A percentile compares a stretch with the other conserved stretches of the same genome.
These are phyloP conservation scores for Aspergillus fructus DNA, from an alignment of 2,329 filamentous ascomycete species.

Conservation along the genomic window DNA sequence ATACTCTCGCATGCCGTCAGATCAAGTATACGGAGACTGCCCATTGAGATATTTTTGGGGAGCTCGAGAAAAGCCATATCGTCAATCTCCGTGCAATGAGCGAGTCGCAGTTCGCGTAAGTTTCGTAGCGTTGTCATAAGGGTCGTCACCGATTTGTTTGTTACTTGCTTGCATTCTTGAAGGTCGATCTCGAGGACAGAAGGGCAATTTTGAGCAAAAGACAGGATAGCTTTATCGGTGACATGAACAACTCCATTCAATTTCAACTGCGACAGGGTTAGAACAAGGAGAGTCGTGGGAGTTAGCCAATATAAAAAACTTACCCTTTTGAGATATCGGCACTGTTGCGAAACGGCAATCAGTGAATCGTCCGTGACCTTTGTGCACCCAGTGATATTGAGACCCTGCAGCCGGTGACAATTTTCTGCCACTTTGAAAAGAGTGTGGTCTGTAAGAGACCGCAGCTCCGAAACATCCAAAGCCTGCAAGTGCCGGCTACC, in stretches of 20 bases:
- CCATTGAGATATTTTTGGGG: slow-evolving; percentile 68
- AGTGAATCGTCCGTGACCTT: slow-evolving; percentile 85
- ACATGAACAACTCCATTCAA: slow-evolving; percentile 88
- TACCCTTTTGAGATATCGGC: slow-evolving; percentile 75
- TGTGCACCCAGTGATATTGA: slow-evolving; percentile 87
- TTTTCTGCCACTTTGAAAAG: slow-evolving; percentile 75
- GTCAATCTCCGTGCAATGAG: slow-evolving; percentile 79
- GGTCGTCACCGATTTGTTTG: slow-evolving; percentile 78
- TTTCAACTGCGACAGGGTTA: slow-evolving; percentile 65
- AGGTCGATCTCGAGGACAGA: slow-evolving; percentile 97
- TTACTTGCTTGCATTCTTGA: slow-evolving; percentile 77
- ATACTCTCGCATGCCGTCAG: slow-evolving; percentile 83
- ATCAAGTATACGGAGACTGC: slow-evolving; percentile 89
- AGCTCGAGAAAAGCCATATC: slow-evolving; percentile 85
- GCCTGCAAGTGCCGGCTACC: slow-evolving; percentile 81
- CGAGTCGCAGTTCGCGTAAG: slow-evolving; percentile 85
- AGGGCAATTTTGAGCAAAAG: slow-evolving; percentile 83
- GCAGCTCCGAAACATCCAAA: slow-evolving; percentile 81
- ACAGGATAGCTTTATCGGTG: slow-evolving; percentile 75
- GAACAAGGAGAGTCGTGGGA: neutral
- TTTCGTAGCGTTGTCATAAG: slow-evolving; percentile 76
- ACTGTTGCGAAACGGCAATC: slow-evolving; percentile 74
- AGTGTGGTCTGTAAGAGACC: slow-evolving; percentile 77
- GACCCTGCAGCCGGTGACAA: slow-evolving; percentile 80
- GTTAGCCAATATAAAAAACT: slow-evolving; percentile 30